Percentiles rank a stretch among this genome's conserved stretches.
Evolutionary conservation across 2,329 filamentous ascomycete species (phyloP).

Genomic region (Pseudogymnoascus sp.): DNA sequence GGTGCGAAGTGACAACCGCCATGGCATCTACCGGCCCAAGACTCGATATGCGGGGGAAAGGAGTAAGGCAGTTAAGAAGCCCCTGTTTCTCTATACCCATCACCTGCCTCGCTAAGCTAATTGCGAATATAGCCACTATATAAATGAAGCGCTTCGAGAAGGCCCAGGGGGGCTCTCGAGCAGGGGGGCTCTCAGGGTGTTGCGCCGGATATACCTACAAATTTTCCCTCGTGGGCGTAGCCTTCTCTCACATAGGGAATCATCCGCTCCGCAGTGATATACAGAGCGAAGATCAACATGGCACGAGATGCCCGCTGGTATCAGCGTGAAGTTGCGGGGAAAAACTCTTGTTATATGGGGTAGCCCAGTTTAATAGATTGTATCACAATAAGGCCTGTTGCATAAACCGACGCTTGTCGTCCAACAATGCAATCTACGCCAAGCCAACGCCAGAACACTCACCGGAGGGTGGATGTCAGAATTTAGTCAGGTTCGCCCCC

Average conservation of each 20-base stretch:
- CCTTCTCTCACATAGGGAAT: background rate
- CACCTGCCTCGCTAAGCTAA: background rate
- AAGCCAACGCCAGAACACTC: background rate
- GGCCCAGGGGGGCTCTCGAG: background rate
- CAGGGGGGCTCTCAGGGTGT: background rate
- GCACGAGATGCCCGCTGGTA: constrained; percentile 1
- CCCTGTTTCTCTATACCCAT: background rate
- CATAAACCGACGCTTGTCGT: background rate
- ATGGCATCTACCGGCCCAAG: background rate
- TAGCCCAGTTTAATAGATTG: background rate
- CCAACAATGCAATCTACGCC: background rate
- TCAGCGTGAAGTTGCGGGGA: constrained; percentile 1
- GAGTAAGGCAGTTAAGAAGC: background rate
- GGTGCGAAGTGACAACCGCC: background rate
- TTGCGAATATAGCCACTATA: background rate
- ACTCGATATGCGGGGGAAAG: background rate
- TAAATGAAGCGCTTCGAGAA: background rate
- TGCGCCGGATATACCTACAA: background rate
- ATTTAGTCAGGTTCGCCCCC: background rate
- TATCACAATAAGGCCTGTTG: background rate
- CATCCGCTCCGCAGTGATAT: background rate
- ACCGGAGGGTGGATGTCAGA: background rate
- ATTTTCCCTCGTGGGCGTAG: background rate
- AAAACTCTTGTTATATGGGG: constrained; percentile 7
- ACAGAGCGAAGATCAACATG: background rate